Evolutionary conservation across 2,329 filamentous ascomycete species (phyloP), one percentile per base, ranked within the genome.

Genomic region (Claviceps purpurea): DNA sequence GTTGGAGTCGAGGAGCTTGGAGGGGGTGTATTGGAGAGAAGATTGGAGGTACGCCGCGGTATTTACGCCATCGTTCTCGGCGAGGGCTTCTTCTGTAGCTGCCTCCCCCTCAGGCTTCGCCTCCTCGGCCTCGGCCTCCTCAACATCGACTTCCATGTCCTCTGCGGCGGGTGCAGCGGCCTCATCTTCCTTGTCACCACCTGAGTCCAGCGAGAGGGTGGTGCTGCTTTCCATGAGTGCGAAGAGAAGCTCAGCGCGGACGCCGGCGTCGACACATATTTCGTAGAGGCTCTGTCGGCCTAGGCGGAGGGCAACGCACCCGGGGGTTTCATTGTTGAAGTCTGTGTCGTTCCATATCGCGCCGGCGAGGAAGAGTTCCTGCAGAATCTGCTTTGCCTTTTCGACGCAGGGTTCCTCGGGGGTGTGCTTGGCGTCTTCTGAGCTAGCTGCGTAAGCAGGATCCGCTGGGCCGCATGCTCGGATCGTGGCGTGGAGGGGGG

Each of bases 261-360:
- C 87, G 16, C 93, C 93, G 2, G 91, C 91, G 63, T 91, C 87
- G 7, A 97, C 86, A 64, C 91, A 87, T 53, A 89, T 68, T 42
- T 85, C 79, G 64, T 98, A 97, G 39, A 96, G 70, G 49, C 80
- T 76, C 51, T 69, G 75, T 60, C 87, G 72, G 0, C 85, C 84
- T 24, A 96, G 65, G 26, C 81, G 72, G 53, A 76, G 74, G 8
- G 93, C 93, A 44, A 96, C 72, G 65, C 91, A 97, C 7, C 89
- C 93, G 0, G 93, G 89, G 3, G 93, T 97, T 73, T 97, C 91
- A 60, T 89, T 79, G 59, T 87, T 84, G 58, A 74, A 70, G 66
- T 97, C 89, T 52, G 97, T 73, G 65, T 96, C 90, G 70, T 98
- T 98, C 93, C 93, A 98, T 59, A 97, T 96, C 11, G 89, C 93